Base-by-base conservation (phyloP, 1,284 basidiomycete species). In the Puccinia horiana region DNA sequence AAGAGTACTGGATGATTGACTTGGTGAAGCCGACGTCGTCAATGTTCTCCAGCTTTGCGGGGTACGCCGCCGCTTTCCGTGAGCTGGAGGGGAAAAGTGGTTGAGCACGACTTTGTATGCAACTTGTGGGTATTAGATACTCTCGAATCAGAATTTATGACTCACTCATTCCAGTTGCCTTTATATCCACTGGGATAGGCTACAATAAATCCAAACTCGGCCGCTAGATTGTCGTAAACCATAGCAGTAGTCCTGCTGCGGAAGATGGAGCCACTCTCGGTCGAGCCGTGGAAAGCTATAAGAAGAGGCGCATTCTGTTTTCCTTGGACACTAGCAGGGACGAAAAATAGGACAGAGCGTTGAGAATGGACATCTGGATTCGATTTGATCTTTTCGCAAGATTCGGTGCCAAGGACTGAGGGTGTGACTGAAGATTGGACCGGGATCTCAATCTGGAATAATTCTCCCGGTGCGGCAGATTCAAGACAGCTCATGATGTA, bases 121-220 rank as follows among this genome's bases (percentile, higher is more conserved):
- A 32, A 58, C 20, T 2, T 75, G n/a, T 75, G 12, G 11, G 26
- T 40, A 9, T 14, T 26, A 58, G 32, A 56, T 42, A 44, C 26
- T 32, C 29, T 29, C 29, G 14, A 77, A 44, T 44, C 40, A 29
- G 44, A 67, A 26, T 70, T 52, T 47, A 42, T 18, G 2, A 70
- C 77, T 52, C 11, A 79, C 77, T 79, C 77, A 79, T 79, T 79
- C 77, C 77, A 79, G 52, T 79, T 67, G 23, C 65, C 65, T 79
- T 70, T 79, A 37, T 79, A 70, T 11, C 77, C 77, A 67, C 32
- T 52, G 49, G 77, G 77, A 58, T 79, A 79, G 16, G 77, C 77
- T 12, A 79, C 77, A 40, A 79, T 79, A 26, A 79, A 69, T 56
- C 67, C 52, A n/a, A 56, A 8, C 40, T 70, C 63, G 23, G 37